These are phyloP conservation scores for Gonium pectorale DNA, from an alignment of 139 green algal genomes.

Conservation along the genomic window DNA sequence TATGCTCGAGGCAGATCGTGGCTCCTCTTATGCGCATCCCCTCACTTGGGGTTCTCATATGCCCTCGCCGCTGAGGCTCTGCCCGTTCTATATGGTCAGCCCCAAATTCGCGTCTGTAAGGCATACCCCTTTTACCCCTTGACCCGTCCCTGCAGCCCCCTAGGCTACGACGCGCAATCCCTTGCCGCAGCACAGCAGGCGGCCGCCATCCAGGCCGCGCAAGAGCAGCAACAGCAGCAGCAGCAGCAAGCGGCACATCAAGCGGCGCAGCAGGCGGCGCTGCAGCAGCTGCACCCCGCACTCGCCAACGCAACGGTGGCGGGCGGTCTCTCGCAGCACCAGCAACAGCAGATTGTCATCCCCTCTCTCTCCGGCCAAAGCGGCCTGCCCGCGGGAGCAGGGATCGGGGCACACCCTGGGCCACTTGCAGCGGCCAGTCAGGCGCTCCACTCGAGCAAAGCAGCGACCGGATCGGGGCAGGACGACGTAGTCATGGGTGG, in stretches of 20 bases:
- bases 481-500: slow-evolving; percentile 77
- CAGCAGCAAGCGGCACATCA: slow-evolving; percentile 34
- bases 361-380: neutral
- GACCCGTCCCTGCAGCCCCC: slow-evolving; percentile 1
- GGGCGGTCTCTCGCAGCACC: slow-evolving; percentile 16
- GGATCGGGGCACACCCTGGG: neutral
- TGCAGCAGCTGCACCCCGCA: slow-evolving; percentile 24
- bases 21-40: no score
- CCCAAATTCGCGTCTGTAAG: no score
- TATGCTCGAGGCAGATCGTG: no score
- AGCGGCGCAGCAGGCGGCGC: slow-evolving; percentile 46
- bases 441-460: no score
- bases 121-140: no score
- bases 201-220: slow-evolving; percentile 18
- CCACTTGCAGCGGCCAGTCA: no score
- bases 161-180: slow-evolving; percentile 45
- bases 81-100: no score
- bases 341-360: slow-evolving; percentile 1
- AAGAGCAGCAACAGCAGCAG: slow-evolving; percentile 28
- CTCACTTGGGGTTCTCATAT: no score
- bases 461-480: no score
- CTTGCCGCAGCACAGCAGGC: slow-evolving; percentile 40
- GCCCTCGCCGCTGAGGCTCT: no score
- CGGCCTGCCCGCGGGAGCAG: slow-evolving; percentile 7
- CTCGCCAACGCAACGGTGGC: slow-evolving; percentile 6